Evolutionary conservation across 1,139 yeast species (phyloP).

Genomic region (Debaryomycetaceae sp.): DNA sequence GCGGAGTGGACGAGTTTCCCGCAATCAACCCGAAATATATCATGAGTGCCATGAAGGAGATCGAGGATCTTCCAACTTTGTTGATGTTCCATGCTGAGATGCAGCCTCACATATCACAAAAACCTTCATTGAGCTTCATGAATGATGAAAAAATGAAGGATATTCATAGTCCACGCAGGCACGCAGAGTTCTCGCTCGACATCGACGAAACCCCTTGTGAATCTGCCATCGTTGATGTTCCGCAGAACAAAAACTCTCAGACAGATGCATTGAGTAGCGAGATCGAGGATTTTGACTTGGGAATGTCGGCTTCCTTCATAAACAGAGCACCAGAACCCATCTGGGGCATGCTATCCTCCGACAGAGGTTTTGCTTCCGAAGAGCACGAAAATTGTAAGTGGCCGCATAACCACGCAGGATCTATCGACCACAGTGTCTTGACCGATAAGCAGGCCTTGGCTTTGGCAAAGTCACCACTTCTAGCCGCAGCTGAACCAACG

Average conservation of each 20-base stretch:
- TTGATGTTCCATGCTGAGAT: constrained; percentile 94
- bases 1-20: constrained; percentile 94
- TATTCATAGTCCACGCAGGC: background rate
- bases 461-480: constrained; percentile 50
- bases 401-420: constrained; percentile 39
- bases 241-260: constrained; percentile 9
- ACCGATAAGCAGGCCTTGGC: constrained; percentile 50
- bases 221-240: constrained; percentile 22
- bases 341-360: constrained; percentile 23
- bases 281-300: constrained; percentile 37
- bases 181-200: constrained; percentile 21
- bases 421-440: constrained; percentile 35
- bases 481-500: constrained; percentile 58
- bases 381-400: constrained; percentile 34
- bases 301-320: constrained; percentile 47
- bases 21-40: constrained; percentile 65
- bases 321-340: constrained; percentile 40
- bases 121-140: background rate
- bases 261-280: constrained; percentile 6
- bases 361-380: constrained; percentile 14
- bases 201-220: constrained; percentile 16
- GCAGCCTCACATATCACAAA: constrained; percentile 40
- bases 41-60: constrained; percentile 57
- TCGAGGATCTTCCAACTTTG: constrained; percentile 61
- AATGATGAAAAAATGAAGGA: background rate